These are phyloP conservation scores for Carex pumila DNA, from an alignment of 176 grass and related monocot species.

Conservation along the genomic window DNA sequence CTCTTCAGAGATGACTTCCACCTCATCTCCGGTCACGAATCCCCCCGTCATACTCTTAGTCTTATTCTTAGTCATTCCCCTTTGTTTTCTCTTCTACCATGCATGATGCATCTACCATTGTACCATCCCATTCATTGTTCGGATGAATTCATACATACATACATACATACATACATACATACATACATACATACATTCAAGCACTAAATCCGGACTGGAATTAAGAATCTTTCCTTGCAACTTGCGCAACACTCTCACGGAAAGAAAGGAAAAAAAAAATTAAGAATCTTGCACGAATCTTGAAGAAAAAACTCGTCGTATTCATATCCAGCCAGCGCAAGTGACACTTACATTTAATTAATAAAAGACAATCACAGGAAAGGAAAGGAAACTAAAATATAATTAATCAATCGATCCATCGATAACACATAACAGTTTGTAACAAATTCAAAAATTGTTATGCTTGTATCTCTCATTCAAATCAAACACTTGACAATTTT, in stretches of 20 bases:
- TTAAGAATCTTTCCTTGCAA: too few species aligned
- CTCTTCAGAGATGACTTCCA: background rate
- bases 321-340: background rate
- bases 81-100: background rate
- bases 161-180: too few species aligned
- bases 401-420: background rate
- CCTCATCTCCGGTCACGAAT: background rate
- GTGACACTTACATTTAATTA: background rate
- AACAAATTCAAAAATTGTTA: background rate
- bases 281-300: too few species aligned
- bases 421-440: background rate
- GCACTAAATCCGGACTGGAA: too few species aligned
- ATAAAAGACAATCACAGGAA: background rate
- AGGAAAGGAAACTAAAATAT: background rate
- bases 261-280: background rate
- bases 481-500: background rate
- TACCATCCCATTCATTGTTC: too few species aligned
- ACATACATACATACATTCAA: too few species aligned
- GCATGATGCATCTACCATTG: too few species aligned
- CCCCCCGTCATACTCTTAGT: background rate
- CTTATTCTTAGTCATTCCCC: background rate
- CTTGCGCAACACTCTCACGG: background rate
- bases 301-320: background rate
- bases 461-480: background rate
- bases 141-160: too few species aligned